phyloP scores from a whole-genome alignment of 2,329 filamentous ascomycete genomes.

The Fonsecaea nubica region DNA sequence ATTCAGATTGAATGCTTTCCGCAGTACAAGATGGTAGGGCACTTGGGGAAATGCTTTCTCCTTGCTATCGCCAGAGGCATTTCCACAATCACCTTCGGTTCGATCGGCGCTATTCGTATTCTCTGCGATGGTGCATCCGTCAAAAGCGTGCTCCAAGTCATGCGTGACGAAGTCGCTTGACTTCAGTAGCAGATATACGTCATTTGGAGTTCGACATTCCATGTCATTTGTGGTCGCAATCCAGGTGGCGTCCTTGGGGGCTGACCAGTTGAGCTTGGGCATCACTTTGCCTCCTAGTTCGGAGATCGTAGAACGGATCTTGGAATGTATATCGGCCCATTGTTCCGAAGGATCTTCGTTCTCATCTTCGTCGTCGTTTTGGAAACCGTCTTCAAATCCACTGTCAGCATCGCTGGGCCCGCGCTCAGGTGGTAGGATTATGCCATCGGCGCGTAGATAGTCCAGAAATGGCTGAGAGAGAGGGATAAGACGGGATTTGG shows the following conservation, averaged over 20 bases:
- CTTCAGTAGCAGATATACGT: constrained; percentile 92
- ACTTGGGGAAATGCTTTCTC: constrained; percentile 51
- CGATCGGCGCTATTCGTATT: constrained; percentile 34
- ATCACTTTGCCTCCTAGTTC: constrained; percentile 85
- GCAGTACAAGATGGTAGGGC: constrained; percentile 79
- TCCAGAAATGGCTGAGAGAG: constrained; percentile 76
- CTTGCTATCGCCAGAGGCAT: background rate
- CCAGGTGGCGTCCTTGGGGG: constrained; percentile 94
- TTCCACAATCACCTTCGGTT: background rate
- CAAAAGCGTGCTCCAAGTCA: constrained; percentile 91
- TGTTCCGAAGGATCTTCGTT: constrained; percentile 62
- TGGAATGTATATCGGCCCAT: constrained; percentile 75
- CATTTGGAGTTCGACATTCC: constrained; percentile 85
- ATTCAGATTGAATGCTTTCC: constrained; percentile 87
- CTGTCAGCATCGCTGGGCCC: constrained; percentile 58
- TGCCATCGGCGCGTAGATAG: constrained; percentile 91
- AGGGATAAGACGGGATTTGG: constrained; percentile 84
- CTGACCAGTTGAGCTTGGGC: constrained; percentile 97
- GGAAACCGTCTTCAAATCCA: constrained; percentile 59
- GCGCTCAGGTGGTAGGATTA: constrained; percentile 70
- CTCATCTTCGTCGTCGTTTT: constrained; percentile 61
- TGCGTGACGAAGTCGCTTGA: constrained; percentile 94
- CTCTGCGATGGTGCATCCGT: constrained; percentile 64
- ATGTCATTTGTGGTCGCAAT: constrained; percentile 87
- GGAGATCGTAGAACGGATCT: constrained; percentile 76